Base-by-base conservation (phyloP, 2,329 filamentous ascomycete genomes). In the Botrytis pseudocinerea region DNA sequence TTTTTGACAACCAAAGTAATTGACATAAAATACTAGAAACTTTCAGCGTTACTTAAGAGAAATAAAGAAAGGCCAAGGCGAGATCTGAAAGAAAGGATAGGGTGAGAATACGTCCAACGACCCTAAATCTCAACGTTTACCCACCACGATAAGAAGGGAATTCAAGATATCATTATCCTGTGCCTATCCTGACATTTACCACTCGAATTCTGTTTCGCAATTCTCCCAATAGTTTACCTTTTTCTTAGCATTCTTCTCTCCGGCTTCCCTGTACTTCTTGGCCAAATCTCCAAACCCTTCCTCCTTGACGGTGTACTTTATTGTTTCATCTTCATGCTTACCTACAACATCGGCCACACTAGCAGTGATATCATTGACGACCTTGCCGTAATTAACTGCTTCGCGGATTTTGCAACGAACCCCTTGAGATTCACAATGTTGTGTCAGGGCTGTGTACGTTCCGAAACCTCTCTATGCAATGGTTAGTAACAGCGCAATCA, bases 361-460 rank as follows among this genome's bases (percentile, higher is more conserved):
- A 20, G 82, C 76, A 16, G 84, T 84, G 18, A 86, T 75, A 64
- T 84, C 81, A 70, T 81, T 78, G 51, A 86, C 73, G 69, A 83
- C 83, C 28, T 77, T 75, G 35, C 80, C 78, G 73, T 82, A 87
- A 22, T 82, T 79, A 18, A 82, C 79, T 0, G 82, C 81, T 4
- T 84, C 77, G 6, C 85, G 83, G 40, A 88, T 82, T 10, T 78
- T 79, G 80, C 87, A 88, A 32, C 79, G 80, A 48, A 74, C 77
- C 4, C 82, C 81, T 70, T 82, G 83, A 1, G 84, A 82, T 76
- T 89, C 87, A 35, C 82, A 83, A 74, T 89, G 88, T 64, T 83
- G 81, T 5, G 85, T 82, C 46, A 88, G 82, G 3, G 84, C 82
- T 25, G 82, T 78, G 32, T 84, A 79, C 2, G 81, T 82, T 12